These are phyloP conservation scores for Suhomyces pyralidae DNA, from an alignment of 805 yeast species.

Conservation along the genomic window DNA sequence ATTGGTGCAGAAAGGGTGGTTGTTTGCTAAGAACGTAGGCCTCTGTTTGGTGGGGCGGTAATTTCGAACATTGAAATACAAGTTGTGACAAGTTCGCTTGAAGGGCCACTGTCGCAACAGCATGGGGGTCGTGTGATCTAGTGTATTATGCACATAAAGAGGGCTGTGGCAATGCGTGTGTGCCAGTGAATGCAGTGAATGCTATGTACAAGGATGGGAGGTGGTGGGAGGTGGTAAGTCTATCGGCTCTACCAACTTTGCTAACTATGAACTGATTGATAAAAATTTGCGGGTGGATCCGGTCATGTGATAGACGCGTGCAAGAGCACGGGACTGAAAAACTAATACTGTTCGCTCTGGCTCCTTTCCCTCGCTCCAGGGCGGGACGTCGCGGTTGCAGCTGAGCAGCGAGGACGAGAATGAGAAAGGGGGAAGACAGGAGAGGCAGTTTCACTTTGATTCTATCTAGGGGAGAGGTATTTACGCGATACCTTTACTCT, in stretches of 20 bases:
- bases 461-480: too few species aligned
- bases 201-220: neutral
- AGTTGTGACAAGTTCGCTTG: slow-evolving; percentile 13
- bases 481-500: neutral
- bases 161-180: neutral
- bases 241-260: neutral
- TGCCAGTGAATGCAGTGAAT: neutral
- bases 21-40: slow-evolving; percentile 11
- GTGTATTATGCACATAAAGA: neutral
- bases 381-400: neutral
- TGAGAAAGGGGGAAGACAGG: neutral
- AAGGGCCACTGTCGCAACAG: slow-evolving; percentile 18
- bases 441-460: neutral
- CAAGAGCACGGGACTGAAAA: neutral
- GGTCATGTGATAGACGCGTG: neutral
- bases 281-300: neutral
- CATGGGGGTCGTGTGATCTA: slow-evolving; percentile 1
- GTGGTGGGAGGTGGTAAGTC: neutral
- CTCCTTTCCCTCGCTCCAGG: neutral
- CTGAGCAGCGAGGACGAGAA: neutral
- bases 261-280: neutral
- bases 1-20: slow-evolving; percentile 20
- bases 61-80: slow-evolving; percentile 3
- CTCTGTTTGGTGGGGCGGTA: slow-evolving; percentile 7
- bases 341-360: neutral